A percentile compares a stretch with the other conserved stretches of the same genome.
Conservation (phyloP, 768 basidiomycete species). For the Rhodosporidiobolus sp. region DNA sequence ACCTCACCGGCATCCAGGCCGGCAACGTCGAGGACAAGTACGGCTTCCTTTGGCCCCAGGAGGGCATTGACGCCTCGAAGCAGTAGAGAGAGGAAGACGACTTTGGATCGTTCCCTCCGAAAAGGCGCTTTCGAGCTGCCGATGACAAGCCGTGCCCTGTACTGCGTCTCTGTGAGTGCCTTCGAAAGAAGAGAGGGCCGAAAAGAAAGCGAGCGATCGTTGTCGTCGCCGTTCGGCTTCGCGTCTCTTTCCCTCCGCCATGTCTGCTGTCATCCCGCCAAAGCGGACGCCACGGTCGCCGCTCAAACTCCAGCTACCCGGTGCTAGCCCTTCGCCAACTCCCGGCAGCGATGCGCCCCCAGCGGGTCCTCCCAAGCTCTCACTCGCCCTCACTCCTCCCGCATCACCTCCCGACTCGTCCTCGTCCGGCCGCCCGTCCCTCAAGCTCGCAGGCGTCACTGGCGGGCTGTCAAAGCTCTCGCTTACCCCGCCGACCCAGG, state of each 20-base stretch:
- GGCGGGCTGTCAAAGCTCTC: slow-evolving; percentile 6
- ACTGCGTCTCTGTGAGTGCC: too few species aligned
- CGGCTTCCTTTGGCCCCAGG: slow-evolving; percentile 38
- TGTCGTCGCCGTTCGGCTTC: neutral
- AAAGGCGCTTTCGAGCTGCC: neutral
- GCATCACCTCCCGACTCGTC: neutral
- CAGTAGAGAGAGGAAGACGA: neutral
- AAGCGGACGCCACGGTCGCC: slow-evolving; percentile 29
- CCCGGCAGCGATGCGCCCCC: neutral
- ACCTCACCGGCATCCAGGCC: slow-evolving; percentile 43
- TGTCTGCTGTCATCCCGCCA: slow-evolving; percentile 34
- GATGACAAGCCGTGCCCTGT: too few species aligned
- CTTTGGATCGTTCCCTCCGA: neutral
- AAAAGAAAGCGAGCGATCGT: neutral
- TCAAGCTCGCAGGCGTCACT: slow-evolving; percentile 25
- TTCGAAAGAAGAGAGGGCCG: neutral
- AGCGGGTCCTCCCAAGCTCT: neutral
- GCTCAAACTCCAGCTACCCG: slow-evolving; percentile 31
- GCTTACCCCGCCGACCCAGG: neutral
- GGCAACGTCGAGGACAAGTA: slow-evolving; percentile 30
- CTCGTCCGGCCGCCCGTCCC: slow-evolving; percentile 5
- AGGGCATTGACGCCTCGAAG: slow-evolving; percentile 34
- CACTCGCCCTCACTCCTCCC: slow-evolving; percentile 3
- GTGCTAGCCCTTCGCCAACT: neutral
- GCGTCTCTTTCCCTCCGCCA: neutral